Conservation (phyloP, 1,284 basidiomycete genomes). For the Puccinia coronata region DNA sequence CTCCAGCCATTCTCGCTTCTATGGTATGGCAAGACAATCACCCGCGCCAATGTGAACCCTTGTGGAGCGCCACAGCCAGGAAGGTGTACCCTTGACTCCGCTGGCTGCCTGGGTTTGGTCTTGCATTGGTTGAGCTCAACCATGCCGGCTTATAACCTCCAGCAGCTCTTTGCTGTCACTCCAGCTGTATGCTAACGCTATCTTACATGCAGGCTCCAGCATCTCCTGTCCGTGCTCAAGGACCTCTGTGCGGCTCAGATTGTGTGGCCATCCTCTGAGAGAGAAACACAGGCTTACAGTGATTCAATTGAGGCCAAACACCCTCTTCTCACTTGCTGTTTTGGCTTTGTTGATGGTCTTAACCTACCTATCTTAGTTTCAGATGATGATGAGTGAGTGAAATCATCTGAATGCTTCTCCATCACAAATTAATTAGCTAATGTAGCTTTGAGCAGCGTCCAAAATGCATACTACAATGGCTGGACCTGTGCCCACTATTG, state of each 20-base stretch:
- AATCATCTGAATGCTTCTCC: neutral
- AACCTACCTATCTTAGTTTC: neutral
- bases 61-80: neutral
- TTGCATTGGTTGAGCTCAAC: constrained; percentile 2
- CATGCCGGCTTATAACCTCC: neutral
- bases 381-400: constrained; percentile 13
- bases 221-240: neutral
- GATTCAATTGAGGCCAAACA: neutral
- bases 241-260: neutral
- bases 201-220: neutral
- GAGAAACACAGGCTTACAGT: neutral
- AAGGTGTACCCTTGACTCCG: neutral
- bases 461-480: too few relatives aligned
- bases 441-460: too few relatives aligned
- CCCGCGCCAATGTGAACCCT: neutral
- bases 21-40: neutral
- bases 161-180: neutral
- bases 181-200: neutral
- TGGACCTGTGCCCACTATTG: too few relatives aligned
- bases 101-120: neutral
- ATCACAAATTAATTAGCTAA: too few relatives aligned
- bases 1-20: neutral
- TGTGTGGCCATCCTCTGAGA: neutral
- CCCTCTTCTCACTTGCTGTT: neutral
- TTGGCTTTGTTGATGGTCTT: constrained; percentile 4